Percentiles rank a stretch among this genome's conserved stretches.
Evolutionary conservation across 139 green algal genomes (phyloP).

Genomic region (Helicosporidium sp.): DNA sequence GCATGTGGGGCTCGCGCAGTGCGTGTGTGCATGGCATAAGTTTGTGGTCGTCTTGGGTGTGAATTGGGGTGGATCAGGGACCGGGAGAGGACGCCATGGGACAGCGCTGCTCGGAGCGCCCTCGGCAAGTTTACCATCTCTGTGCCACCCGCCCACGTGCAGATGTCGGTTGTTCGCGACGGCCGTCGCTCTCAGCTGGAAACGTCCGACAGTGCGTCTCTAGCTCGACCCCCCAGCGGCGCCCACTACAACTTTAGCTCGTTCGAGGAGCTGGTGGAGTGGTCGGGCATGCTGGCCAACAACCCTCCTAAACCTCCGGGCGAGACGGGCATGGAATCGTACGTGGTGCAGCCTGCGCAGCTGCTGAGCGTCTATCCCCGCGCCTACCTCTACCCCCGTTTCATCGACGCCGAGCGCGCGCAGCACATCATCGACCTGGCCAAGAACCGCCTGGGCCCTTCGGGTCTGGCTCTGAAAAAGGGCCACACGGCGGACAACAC

Average conservation of each 20-base stretch:
- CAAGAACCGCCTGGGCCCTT: conserved; percentile 12
- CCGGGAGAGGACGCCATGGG: too few species aligned
- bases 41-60: too few species aligned
- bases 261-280: conserved; percentile 13
- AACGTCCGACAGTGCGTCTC: background rate
- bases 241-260: background rate
- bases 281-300: conserved; percentile 9
- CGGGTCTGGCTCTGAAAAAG: conserved; percentile 23
- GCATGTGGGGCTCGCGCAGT: too few species aligned
- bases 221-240: background rate
- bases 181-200: background rate
- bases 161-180: background rate
- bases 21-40: too few species aligned
- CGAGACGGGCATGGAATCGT: conserved; percentile 12
- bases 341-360: conserved; percentile 22
- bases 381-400: conserved; percentile 22
- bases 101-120: background rate
- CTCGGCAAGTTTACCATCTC: background rate
- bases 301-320: conserved; percentile 2
- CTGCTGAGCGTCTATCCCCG: conserved; percentile 24
- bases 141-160: background rate
- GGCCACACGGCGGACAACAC: conserved; percentile 18
- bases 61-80: too few species aligned
- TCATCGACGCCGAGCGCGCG: conserved; percentile 11
- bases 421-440: conserved; percentile 26